Conservation (phyloP, 2,329 filamentous ascomycete species). For the Colletotrichum somersetense region DNA sequence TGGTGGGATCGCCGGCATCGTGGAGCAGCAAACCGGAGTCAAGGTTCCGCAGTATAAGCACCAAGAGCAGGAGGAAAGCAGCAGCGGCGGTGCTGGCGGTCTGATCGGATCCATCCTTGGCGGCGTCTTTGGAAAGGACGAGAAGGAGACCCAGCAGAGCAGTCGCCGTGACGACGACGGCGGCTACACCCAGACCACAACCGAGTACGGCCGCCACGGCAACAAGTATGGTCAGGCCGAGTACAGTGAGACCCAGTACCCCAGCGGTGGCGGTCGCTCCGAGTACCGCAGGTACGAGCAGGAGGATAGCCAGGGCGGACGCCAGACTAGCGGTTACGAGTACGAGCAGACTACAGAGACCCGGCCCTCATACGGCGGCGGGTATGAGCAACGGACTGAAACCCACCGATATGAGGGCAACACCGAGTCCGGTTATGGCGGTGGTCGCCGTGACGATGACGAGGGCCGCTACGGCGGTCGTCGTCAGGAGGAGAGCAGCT, state of each 20-base stretch:
- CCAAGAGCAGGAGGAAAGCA: constrained; percentile 55
- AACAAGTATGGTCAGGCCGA: constrained; percentile 72
- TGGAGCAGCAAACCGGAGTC: constrained; percentile 61
- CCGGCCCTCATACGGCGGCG: constrained; percentile 63
- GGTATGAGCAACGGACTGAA: constrained; percentile 71
- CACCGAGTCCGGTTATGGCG: constrained; percentile 44
- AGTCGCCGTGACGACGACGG: constrained; percentile 69
- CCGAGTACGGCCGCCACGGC: constrained; percentile 70
- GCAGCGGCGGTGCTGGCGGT: constrained; percentile 74
- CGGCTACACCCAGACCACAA: constrained; percentile 71
- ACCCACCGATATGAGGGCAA: constrained; percentile 60
- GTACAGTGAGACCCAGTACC: constrained; percentile 69
- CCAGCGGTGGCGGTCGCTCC: constrained; percentile 67
- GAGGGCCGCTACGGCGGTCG: constrained; percentile 40
- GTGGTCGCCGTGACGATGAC: constrained; percentile 43
- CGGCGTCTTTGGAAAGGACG: constrained; percentile 66
- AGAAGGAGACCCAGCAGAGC: constrained; percentile 66
- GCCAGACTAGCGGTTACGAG: constrained; percentile 62
- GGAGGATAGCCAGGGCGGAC: constrained; percentile 56
- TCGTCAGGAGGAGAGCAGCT: constrained; percentile 42
- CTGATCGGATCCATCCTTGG: constrained; percentile 79
- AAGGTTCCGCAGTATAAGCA: constrained; percentile 52
- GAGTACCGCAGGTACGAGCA: constrained; percentile 75
- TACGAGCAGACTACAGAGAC: constrained; percentile 71
- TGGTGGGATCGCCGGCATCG: constrained; percentile 62